phyloP scores from a whole-genome alignment of 1,284 basidiomycete species.

The Ustilago shanxiensis region DNA sequence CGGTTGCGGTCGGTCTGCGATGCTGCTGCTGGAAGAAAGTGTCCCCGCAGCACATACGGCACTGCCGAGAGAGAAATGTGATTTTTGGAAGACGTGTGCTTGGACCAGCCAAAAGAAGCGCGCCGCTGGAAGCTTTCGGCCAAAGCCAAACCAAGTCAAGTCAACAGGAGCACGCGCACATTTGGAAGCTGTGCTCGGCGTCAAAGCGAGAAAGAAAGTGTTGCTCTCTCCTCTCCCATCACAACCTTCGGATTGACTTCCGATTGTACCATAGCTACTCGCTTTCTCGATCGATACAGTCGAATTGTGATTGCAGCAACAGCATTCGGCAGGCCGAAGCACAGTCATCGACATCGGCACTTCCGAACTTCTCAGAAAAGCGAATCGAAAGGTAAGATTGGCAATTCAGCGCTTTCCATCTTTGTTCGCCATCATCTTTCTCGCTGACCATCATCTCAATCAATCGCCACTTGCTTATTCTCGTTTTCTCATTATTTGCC shows the following conservation, averaged over 20 bases:
- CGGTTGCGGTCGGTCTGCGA: background rate
- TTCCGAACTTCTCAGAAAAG: background rate
- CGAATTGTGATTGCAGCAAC: background rate
- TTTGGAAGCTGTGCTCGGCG: slow-evolving; percentile 8
- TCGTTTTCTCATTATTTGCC: background rate
- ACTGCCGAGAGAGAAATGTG: slow-evolving; percentile 5
- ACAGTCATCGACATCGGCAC: background rate
- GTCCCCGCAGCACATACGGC: background rate
- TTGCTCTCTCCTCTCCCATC: slow-evolving; percentile 16
- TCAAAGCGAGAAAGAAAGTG: slow-evolving; percentile 4
- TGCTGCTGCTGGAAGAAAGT: background rate
- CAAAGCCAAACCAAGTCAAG: too few relatives aligned
- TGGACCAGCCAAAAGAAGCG: slow-evolving; percentile 19
- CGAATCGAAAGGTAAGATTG: slow-evolving; percentile 1
- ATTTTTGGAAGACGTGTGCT: slow-evolving; percentile 10
- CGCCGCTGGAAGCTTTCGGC: slow-evolving; percentile 30
- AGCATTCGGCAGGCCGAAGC: slow-evolving; percentile 7
- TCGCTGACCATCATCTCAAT: slow-evolving; percentile 8
- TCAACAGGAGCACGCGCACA: slow-evolving; percentile 3
- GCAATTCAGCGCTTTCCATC: background rate
- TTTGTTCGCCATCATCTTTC: slow-evolving; percentile 1
- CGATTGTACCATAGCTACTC: background rate
- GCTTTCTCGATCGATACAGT: background rate
- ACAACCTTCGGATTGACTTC: background rate
- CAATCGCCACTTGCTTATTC: background rate